Base-by-base conservation (phyloP, 495 filamentous ascomycete genomes). In the Parathielavia hyrcaniae region DNA sequence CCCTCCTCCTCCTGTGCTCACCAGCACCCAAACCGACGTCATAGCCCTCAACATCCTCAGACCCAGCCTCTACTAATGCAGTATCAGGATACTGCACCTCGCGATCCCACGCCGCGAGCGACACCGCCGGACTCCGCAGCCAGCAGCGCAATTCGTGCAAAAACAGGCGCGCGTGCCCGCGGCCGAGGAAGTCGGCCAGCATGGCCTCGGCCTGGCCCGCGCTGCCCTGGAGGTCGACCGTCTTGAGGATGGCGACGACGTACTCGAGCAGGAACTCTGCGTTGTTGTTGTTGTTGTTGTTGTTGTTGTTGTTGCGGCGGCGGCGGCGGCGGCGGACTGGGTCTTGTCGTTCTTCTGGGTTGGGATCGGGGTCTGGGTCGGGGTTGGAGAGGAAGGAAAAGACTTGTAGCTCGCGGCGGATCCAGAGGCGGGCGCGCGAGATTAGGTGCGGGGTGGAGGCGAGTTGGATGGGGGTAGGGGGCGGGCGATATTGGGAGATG, bases 221-320 rank as follows among this genome's bases (percentile, higher is more conserved):
- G 64, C 86, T 87, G 10, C 84, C 88, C 65, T 91, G 91, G n/a
- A 93, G 79, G 68, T 98, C 92, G 19, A 95, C 85, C 0, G 87
- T 90, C 63, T 90, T 95, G 40, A 98, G 73, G 46, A 98, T 91
- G 35, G 88, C 88, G 47, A 97, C 72, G 55, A 95, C 82, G 64
- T 95, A 96, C 62, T 93, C 90, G 20, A 96, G 82, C 23, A 98
- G 67, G 57, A 95, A 98, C 64, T 96, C 92, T 13, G 88, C 84
- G 68, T 92, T 95, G 61, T 86, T 87, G 67, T 54, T 60, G 57
- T 48, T 61, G 50, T 30, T 35, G 41, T 71, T 54, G 1, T 67
- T n/a, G 5, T 59, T 60, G 50, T 50, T 55, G 36, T n/a, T n/a
- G n/a, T n/a, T n/a, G 62, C 58, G 55, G 76, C 74, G 38, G 26